A percentile compares a stretch with the other conserved stretches of the same genome.
phyloP scores from a whole-genome alignment of 257 asterid species.

The Fraxinus quadrangulata region DNA sequence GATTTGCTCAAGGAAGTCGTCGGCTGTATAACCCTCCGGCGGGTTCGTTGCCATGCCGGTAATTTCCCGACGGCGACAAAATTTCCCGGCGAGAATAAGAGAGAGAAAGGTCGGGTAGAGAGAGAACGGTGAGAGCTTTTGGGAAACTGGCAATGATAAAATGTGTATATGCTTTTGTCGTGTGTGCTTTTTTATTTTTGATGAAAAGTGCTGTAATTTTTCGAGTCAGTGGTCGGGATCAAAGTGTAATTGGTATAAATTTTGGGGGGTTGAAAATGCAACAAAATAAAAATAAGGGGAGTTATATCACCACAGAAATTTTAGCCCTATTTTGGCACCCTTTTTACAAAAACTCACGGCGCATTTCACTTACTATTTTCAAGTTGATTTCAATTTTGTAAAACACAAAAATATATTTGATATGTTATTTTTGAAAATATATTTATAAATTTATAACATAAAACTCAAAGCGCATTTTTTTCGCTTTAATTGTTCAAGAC shows the following conservation, averaged over 20 bases:
- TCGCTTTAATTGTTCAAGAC: too few relatives aligned
- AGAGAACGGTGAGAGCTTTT: slow-evolving; percentile 13
- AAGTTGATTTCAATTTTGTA: too few relatives aligned
- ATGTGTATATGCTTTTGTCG: slow-evolving; percentile 25
- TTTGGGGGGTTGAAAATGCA: too few relatives aligned
- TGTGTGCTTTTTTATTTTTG: neutral
- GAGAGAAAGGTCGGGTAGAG: slow-evolving; percentile 25
- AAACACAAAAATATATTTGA: too few relatives aligned
- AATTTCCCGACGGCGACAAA: neutral
- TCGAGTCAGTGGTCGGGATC: slow-evolving; percentile 7
- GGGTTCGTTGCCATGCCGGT: slow-evolving; percentile 58
- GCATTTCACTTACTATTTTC: too few relatives aligned
- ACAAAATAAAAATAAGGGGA: too few relatives aligned
- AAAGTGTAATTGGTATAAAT: neutral
- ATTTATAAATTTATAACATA: too few relatives aligned
- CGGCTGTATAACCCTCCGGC: slow-evolving; percentile 61
- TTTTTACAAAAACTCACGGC: too few relatives aligned
- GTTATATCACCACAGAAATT: too few relatives aligned
- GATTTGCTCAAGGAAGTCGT: slow-evolving; percentile 85
- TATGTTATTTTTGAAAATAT: too few relatives aligned
- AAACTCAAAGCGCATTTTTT: too few relatives aligned
- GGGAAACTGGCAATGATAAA: slow-evolving; percentile 16
- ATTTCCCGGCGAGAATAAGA: slow-evolving; percentile 28
- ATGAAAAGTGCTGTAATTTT: slow-evolving; percentile 18
- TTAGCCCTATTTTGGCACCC: too few relatives aligned